phyloP scores from a whole-genome alignment of 2,329 filamentous ascomycete genomes.

The Ceratocystis colombiana region DNA sequence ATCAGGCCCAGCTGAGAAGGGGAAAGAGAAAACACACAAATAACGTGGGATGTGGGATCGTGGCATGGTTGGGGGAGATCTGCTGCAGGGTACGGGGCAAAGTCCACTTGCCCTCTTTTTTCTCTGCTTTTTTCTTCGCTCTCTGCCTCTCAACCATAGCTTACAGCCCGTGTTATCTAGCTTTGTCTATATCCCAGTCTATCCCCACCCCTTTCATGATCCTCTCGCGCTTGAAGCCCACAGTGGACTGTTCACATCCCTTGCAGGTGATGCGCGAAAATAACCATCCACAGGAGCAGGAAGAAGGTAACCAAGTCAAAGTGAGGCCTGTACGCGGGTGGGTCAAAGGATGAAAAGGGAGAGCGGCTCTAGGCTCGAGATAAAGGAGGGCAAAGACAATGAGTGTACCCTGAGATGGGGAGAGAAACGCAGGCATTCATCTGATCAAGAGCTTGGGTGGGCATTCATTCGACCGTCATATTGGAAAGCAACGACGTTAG shows the following conservation, averaged over 20 bases:
- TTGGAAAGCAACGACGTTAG: too few relatives aligned
- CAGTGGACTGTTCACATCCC: background rate
- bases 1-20: too few relatives aligned
- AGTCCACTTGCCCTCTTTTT: background rate
- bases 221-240: background rate
- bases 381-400: background rate
- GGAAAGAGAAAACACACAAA: background rate
- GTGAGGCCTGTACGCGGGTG: constrained; percentile 3
- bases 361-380: background rate
- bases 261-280: background rate
- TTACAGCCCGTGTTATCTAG: background rate
- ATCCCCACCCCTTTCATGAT: background rate
- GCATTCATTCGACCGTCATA: too few relatives aligned
- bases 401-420: background rate
- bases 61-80: background rate
- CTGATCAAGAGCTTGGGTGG: background rate
- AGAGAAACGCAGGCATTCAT: background rate
- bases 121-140: background rate
- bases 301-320: background rate
- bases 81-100: background rate
- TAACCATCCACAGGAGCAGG: background rate
- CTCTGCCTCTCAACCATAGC: background rate
- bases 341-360: background rate
- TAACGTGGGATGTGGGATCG: background rate
- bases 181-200: background rate